Evolutionary conservation across 139 green algal genomes (phyloP), one percentile per base, ranked within the genome.

Genomic region (Auxenochlorella pyrenoidosa): DNA sequence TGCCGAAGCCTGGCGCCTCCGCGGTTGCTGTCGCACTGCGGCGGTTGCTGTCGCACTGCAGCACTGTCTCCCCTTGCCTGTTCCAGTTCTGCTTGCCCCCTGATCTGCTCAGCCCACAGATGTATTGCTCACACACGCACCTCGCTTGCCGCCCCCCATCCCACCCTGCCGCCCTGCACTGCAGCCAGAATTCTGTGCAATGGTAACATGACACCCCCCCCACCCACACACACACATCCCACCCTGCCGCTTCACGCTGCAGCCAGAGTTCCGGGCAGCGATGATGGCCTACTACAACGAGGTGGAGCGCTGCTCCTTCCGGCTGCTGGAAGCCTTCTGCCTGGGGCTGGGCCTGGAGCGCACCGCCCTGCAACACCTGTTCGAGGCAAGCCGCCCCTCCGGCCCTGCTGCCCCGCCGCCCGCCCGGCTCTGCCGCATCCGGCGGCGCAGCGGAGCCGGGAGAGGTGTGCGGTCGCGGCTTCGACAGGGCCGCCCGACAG

Each of bases 261-360:
- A 87, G 83, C 34, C 44, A 16, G 75, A 70, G 60, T 88, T 91
- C 84, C 84, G 85, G 30, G 75, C 54, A 0, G 79, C 83, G 6
- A 87, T 90, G 54, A 15, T 79, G 38, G 63, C 84, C 16, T 92
- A 88, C 68, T 88, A 82, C 60, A 73, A 5, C 12, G 88, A 90
- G 71, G 76, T 91, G 79, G 65, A 66, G 12, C 85, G 80, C n/a
- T 73, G 86, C 34, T 78, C 85, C 3, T 88, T 87, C 51, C 44
- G 40, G 6, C 90, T 93, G 68, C 75, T 90, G 43, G 75, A 87
- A 34, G 85, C 87, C 4, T 81, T 91, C 60, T 75, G 82, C 44
- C 24, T 76, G 4, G 84, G 79, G 43, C 81, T 94, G 1, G 89
- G 87, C 60, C 68, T 94, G 40, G 43, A 82, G 0, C 65, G 83